Conservation (phyloP, 1,284 basidiomycete genomes). For the Vanrija humicola region DNA sequence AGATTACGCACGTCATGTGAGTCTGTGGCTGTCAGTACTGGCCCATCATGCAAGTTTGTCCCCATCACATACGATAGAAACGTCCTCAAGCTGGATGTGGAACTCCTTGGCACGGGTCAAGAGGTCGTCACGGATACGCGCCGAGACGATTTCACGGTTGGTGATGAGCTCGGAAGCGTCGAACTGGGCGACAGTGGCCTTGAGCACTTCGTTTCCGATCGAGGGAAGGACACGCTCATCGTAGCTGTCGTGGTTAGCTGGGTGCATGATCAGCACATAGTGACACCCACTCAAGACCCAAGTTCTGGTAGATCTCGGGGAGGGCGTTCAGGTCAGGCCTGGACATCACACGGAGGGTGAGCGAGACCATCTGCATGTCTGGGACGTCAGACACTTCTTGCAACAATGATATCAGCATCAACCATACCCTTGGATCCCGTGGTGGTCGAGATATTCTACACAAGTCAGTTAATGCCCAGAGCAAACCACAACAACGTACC, state of each 20-base stretch:
- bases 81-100: conserved; percentile 93
- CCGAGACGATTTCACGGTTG: conserved; percentile 55
- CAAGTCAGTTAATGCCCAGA: neutral
- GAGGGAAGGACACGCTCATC: conserved; percentile 92
- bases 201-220: conserved; percentile 95
- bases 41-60: neutral
- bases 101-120: conserved; percentile 93
- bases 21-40: conserved; percentile 38
- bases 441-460: conserved; percentile 48
- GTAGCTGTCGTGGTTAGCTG: conserved; percentile 54
- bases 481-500: conserved; percentile 52
- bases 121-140: conserved; percentile 85
- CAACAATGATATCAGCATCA: neutral
- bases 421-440: conserved; percentile 21
- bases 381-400: neutral
- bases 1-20: conserved; percentile 50
- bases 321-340: conserved; percentile 86
- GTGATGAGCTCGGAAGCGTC: conserved; percentile 90
- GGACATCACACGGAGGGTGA: conserved; percentile 93
- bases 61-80: conserved; percentile 64
- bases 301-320: conserved; percentile 61
- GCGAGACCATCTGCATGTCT: conserved; percentile 58
- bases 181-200: conserved; percentile 97
- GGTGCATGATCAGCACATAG: neutral
- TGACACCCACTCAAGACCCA: conserved; percentile 23